Evolutionary conservation across 257 asterid species (phyloP).

Genomic region (Ilex aquifolium): DNA sequence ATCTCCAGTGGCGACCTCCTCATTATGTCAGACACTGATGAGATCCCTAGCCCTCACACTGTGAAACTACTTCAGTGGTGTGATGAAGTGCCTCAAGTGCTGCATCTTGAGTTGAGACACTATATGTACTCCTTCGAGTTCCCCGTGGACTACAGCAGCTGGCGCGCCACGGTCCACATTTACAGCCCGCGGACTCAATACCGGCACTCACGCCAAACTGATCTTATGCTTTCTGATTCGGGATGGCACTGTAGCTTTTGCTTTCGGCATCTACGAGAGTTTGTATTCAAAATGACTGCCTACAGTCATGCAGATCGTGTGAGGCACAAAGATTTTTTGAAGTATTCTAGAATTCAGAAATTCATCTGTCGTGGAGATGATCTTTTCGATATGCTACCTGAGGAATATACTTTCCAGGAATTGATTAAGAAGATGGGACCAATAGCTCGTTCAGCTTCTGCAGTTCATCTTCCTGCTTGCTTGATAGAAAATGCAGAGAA

Average conservation of each 20-base stretch:
- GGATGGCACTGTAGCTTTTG: slow-evolving; percentile 99
- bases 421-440: slow-evolving; percentile 85
- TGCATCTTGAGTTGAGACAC: slow-evolving; percentile 70
- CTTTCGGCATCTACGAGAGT: slow-evolving; percentile 45
- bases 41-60: slow-evolving; percentile 88
- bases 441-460: slow-evolving; percentile 71
- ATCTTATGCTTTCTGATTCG: slow-evolving; percentile 66
- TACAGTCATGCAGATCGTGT: slow-evolving; percentile 68
- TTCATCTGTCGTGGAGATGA: slow-evolving; percentile 72
- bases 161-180: slow-evolving; percentile 72
- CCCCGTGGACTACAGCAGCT: slow-evolving; percentile 77
- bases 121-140: slow-evolving; percentile 84
- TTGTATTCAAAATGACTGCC: slow-evolving; percentile 64
- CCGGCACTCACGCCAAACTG: slow-evolving; percentile 64
- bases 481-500: slow-evolving; percentile 67
- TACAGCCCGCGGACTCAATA: slow-evolving; percentile 54
- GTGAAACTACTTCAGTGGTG: slow-evolving; percentile 85
- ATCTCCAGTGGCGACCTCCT: slow-evolving; percentile 65
- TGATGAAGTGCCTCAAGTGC: slow-evolving; percentile 61
- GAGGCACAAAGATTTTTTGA: slow-evolving; percentile 34
- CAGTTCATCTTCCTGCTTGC: slow-evolving; percentile 74
- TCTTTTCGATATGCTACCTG: slow-evolving; percentile 87
- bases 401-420: slow-evolving; percentile 79
- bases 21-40: slow-evolving; percentile 83
- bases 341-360: slow-evolving; percentile 63